Percentiles rank a stretch among this genome's conserved stretches.
phyloP scores from a whole-genome alignment of 2,329 filamentous ascomycete species.

The Fonsecaea pugnacius region DNA sequence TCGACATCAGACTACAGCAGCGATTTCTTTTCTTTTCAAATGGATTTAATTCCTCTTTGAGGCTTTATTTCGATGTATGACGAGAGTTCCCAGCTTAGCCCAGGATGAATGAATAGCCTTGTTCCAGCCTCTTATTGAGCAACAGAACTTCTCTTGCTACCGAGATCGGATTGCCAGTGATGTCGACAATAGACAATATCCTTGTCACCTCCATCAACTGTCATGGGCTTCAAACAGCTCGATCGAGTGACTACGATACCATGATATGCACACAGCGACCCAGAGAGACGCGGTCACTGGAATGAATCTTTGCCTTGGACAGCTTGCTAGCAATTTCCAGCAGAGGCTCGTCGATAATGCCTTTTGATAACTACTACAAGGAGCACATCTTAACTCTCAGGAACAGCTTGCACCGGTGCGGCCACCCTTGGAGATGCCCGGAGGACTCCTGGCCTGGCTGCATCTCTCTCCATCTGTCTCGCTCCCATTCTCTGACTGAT shows the following conservation, averaged over 20 bases:
- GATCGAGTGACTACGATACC: background rate
- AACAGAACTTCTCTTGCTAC: background rate
- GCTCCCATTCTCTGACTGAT: too few relatives aligned
- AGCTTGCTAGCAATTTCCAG: background rate
- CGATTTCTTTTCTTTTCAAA: background rate
- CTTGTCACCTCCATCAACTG: background rate
- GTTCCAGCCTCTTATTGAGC: background rate
- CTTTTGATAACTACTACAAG: background rate
- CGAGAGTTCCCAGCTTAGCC: background rate
- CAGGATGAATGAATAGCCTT: background rate
- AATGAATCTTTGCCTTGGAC: background rate
- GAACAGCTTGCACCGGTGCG: too few relatives aligned
- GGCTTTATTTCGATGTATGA: background rate
- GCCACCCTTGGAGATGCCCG: too few relatives aligned
- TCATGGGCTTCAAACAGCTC: background rate
- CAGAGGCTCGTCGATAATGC: background rate
- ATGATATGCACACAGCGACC: background rate
- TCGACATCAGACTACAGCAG: background rate
- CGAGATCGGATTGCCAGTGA: too few relatives aligned
- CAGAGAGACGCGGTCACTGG: background rate
- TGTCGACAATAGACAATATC: too few relatives aligned
- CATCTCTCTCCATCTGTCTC: too few relatives aligned
- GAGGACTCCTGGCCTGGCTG: too few relatives aligned
- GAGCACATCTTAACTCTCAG: too few relatives aligned
- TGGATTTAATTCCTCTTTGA: background rate